Evolutionary conservation across 345 rosid species (phyloP), one percentile per base, ranked within the genome.

Genomic region (Heritiera fomes): DNA sequence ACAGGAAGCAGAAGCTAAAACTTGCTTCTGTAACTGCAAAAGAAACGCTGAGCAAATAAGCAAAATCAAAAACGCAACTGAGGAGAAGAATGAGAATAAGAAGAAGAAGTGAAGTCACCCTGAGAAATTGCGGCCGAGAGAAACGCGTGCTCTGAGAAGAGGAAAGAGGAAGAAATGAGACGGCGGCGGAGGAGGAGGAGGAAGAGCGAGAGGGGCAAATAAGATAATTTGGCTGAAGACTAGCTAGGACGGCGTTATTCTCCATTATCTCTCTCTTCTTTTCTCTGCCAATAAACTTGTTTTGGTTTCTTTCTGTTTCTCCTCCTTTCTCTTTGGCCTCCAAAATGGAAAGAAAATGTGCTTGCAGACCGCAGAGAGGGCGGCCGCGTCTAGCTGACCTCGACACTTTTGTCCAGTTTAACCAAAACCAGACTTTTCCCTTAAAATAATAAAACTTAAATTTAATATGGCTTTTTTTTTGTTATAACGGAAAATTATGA

Each of bases 81-180:
- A 49, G 52, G 3, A 20, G 9, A 0, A 23, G 17, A 23, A 32
- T 38, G 45, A 17, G 3, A n/a, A 49, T 1, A 23, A 5, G 38
- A 17, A 20, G 75, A 68, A 60, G 62, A n/a, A n/a, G n/a, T n/a
- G n/a, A n/a, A n/a, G n/a, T 40, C 62, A 91, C 97, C 91, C 83
- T 87, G 86, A 84, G 84, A 73, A 86, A 79, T 53, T 65, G 74
- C 0, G 82, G 66, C 9, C 85, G 69, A 60, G 84, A 75, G 70
- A 67, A 77, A 23, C 68, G 83, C 15, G 61, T 73, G 28, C 77
- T 85, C 4, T 43, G 63, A 53, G 75, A 50, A 55, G 15, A 71
- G 75, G 23, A 50, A 49, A 30, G 23, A 28, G 34, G 55, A 52
- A 82, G 74, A 47, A 85, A 76, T 78, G 81, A 55, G 81, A 77